A percentile compares a stretch with the other conserved stretches of the same genome.
Conservation (phyloP, 2,329 filamentous ascomycete species). For the Xylaria sp. region DNA sequence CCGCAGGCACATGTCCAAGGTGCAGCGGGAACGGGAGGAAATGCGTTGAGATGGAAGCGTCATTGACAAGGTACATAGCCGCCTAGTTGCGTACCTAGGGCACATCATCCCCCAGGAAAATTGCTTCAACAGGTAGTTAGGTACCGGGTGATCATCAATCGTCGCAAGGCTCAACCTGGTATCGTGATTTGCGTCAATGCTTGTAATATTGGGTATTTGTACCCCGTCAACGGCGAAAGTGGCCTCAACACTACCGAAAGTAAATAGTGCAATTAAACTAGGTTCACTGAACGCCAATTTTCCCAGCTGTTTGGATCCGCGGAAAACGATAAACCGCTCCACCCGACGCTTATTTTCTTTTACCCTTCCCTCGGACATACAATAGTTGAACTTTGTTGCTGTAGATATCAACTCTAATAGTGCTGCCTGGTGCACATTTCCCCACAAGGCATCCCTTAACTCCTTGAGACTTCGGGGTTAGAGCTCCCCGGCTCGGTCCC, state of each 20-base stretch:
- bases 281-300: not conserved
- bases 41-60: not conserved
- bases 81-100: not conserved
- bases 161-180: conserved; percentile 7
- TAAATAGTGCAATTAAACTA: too few relatives aligned
- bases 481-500: not conserved
- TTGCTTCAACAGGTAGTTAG: not conserved
- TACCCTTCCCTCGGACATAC: conserved; percentile 6
- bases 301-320: conserved; percentile 26
- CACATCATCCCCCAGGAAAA: not conserved
- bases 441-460: conserved; percentile 23
- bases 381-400: not conserved
- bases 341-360: conserved; percentile 15
- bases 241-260: not conserved
- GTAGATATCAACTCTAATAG: not conserved
- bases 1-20: conserved; percentile 5
- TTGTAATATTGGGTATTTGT: not conserved
- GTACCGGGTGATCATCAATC: conserved; percentile 2
- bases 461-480: conserved; percentile 28
- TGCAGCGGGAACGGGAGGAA: not conserved
- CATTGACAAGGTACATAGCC: not conserved
- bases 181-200: conserved; percentile 15
- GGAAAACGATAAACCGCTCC: conserved; percentile 7
- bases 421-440: conserved; percentile 8
- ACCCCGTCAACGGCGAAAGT: not conserved